phyloP scores from a whole-genome alignment of 345 rosid species.

The Salix purpurea region DNA sequence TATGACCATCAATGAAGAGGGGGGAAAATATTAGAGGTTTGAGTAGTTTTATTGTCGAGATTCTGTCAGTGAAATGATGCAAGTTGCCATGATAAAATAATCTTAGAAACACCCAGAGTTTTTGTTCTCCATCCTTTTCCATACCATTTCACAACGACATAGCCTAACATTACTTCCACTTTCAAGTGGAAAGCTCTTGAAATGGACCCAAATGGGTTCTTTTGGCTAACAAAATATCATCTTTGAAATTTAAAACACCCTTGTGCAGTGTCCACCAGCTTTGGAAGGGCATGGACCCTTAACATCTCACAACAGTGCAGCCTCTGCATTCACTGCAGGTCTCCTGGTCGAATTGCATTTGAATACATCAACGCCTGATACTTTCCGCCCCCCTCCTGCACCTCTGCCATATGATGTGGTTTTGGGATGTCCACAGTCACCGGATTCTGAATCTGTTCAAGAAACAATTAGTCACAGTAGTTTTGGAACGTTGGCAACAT shows the following conservation, averaged over 20 bases:
- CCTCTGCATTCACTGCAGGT: slow-evolving; percentile 34
- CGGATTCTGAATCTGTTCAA: slow-evolving; percentile 21
- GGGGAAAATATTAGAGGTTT: not conserved
- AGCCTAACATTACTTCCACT: not conserved
- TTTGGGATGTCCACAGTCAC: slow-evolving; percentile 19
- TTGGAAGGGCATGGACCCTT: slow-evolving; percentile 24
- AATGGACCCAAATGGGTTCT: not conserved
- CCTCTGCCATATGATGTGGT: slow-evolving; percentile 28
- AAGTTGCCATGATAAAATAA: not conserved
- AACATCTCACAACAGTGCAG: slow-evolving; percentile 16
- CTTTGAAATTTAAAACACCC: slow-evolving; percentile 17
- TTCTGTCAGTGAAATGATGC: not conserved
- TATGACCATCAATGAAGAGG: no score
- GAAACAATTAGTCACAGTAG: slow-evolving; percentile 18
- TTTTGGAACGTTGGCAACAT: slow-evolving; percentile 19
- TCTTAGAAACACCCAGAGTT: not conserved
- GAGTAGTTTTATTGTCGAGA: not conserved
- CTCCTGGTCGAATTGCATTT: slow-evolving; percentile 54
- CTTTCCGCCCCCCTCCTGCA: slow-evolving; percentile 29
- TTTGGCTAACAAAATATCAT: not conserved
- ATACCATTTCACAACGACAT: not conserved
- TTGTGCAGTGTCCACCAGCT: slow-evolving; percentile 30
- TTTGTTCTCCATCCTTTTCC: not conserved
- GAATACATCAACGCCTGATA: slow-evolving; percentile 31
- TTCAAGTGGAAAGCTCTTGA: slow-evolving; percentile 7